Evolutionary conservation across 768 basidiomycete genomes (phyloP), one percentile per base, ranked within the genome.

Genomic region (Albatrellus ellisii): DNA sequence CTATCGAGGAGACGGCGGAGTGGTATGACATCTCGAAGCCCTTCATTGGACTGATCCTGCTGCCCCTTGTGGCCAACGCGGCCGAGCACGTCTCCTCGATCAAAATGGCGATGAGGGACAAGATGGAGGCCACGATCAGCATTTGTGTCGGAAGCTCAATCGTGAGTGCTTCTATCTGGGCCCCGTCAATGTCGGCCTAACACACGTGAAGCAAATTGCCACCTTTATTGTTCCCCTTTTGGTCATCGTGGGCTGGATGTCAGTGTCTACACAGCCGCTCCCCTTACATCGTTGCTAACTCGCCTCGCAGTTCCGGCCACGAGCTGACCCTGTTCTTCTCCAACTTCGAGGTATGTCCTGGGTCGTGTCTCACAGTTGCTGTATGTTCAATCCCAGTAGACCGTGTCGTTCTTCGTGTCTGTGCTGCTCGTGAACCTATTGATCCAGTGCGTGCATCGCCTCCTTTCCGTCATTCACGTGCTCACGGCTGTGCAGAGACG

Each of bases 171-270:
- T 26, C 29, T 28, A 26, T 17, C 35, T 34, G 36, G n/a, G 33
- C 31, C 6, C 10, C 21, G 4, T 26, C 17, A 2, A 3, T 28
- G 5, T 28, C 31, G 22, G 36, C 26, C 7, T 17, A 27, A 17
- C 31, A 28, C 26, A 27, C 38, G 36, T 28, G 4, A 18, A 84
- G 83, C 84, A 87, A 84, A 86, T 89, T 47, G 80, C 86, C 1
- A 67, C 81, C 1, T 84, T 90, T 47, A 86, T 90, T 33, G 70
- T 97, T 8, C 91, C 91, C 2, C 64, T 91, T 14, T 67, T 97
- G 36, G 89, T 94, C 39, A 74, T 92, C 45, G 65, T 91, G 46
- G 89, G 88, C 18, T 97, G 91, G 91, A 72, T 75, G 68, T 78
- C 61, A 56, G 83, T 63, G 35, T 44, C 41, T 25, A 46, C n/a